Evolutionary conservation across 2,329 filamentous ascomycete species (phyloP), one percentile per base, ranked within the genome.

Genomic region (Apiospora aurea): DNA sequence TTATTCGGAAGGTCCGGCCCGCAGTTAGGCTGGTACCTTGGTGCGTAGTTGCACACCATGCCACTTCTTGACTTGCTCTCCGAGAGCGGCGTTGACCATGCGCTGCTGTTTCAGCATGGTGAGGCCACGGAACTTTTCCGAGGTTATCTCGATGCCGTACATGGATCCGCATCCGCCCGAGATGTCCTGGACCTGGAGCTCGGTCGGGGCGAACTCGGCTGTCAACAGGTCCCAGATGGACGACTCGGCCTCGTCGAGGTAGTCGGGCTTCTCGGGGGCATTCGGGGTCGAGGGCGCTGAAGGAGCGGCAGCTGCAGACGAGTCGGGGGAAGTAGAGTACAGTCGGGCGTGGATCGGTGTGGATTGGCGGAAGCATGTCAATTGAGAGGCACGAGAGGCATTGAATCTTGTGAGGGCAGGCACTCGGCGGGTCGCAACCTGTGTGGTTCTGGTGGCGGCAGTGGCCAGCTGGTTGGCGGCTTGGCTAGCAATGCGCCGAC

Each of bases 141-240:
- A 93, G 67, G 90, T 88, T 75, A 96, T 91, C 77, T 95, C 92
- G 75, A 97, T 92, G 71, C 91, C 92, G 83, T 96, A 96, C 94
- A 96, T 96, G 79, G 91, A 93, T 13, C 94, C 94, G 83, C 94
- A 97, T 43, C 94, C 94, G 72, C 94, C 94, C 34, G 92, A 94
- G 69, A 96, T 90, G 82, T 97, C 94, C 80, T 92, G 91, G 13
- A 96, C 93, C 81, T 90, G 81, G 38, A 91, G 81, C 72, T 87
- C 81, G 0, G 85, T 85, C 0, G 88, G 88, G 1, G 80, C 74
- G 71, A 90, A 87, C 77, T 87, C 87, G 8, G 82, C 81, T 24
- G 81, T 75, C 70, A 90, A 82, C 69, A 85, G 82, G 72, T 88
- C 85, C 83, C 89, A 92, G 76, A 93, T 88, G 73, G 85, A 83